Evolutionary conservation across 1,284 basidiomycete species (phyloP).

Genomic region (Apiotrichum mycotoxinovorans): DNA sequence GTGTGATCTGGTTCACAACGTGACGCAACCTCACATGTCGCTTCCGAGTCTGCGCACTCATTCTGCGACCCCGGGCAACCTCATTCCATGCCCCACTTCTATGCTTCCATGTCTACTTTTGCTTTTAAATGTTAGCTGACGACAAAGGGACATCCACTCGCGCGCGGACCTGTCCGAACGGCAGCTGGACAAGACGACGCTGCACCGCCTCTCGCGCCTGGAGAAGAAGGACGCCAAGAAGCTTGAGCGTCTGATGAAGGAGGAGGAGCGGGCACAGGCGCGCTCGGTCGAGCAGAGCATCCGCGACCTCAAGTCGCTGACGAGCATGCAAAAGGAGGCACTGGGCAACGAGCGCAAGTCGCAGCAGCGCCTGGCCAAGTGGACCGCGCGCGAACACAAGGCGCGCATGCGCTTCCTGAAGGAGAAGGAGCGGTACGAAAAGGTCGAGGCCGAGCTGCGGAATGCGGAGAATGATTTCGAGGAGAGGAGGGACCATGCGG

Average conservation of each 20-base stretch:
- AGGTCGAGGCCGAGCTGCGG: constrained; percentile 45
- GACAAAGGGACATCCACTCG: constrained; percentile 40
- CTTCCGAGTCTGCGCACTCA: too few species aligned
- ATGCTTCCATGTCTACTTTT: neutral
- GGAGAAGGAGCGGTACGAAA: constrained; percentile 50
- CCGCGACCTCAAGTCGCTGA: constrained; percentile 49
- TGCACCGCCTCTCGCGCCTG: constrained; percentile 38
- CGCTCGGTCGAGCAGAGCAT: constrained; percentile 42
- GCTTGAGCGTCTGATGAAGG: constrained; percentile 49
- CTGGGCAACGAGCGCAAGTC: constrained; percentile 48
- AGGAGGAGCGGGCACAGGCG: constrained; percentile 47
- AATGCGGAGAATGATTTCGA: constrained; percentile 50
- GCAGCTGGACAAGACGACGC: constrained; percentile 33
- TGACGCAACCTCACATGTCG: too few species aligned
- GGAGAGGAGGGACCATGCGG: constrained; percentile 46
- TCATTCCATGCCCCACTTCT: neutral
- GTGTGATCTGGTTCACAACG: too few species aligned
- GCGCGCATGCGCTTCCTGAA: constrained; percentile 49
- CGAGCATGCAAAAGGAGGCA: constrained; percentile 47
- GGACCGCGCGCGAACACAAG: constrained; percentile 49
- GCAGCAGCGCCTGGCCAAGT: constrained; percentile 47
- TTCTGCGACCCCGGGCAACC: too few species aligned
- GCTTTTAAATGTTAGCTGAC: too few species aligned
- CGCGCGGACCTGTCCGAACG: constrained; percentile 44
- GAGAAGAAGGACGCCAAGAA: constrained; percentile 49